These are phyloP conservation scores for Fusarium bactridioides DNA, from an alignment of 2,329 filamentous ascomycete genomes.

Conservation along the genomic window DNA sequence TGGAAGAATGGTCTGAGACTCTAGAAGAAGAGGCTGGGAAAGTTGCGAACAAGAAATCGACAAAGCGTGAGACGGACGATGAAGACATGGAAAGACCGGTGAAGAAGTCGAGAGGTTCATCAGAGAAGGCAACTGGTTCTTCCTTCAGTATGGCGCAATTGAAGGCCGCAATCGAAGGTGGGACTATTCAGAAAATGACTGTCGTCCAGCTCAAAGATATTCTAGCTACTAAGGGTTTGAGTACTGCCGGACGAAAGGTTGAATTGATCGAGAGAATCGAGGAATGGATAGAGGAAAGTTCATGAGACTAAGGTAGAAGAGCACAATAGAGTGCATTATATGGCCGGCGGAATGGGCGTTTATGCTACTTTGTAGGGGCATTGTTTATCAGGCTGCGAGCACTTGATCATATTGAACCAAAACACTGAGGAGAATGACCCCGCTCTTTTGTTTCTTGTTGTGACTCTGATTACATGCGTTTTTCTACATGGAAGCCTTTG, in stretches of 20 bases:
- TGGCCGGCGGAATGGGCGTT: slow-evolving; percentile 8
- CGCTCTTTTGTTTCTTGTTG: not conserved
- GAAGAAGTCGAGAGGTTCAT: slow-evolving; percentile 55
- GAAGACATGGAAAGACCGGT: slow-evolving; percentile 54
- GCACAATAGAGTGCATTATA: not conserved
- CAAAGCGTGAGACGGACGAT: slow-evolving; percentile 62
- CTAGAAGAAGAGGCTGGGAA: slow-evolving; percentile 65
- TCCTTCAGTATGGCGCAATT: slow-evolving; percentile 57
- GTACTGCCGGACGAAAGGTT: slow-evolving; percentile 60
- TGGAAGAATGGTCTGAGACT: slow-evolving; percentile 77
- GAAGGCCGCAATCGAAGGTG: slow-evolving; percentile 54
- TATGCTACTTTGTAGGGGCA: not conserved
- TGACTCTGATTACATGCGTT: not conserved
- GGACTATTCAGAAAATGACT: slow-evolving; percentile 61
- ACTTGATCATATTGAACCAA: not conserved
- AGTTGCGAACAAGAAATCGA: slow-evolving; percentile 49
- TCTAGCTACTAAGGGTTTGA: slow-evolving; percentile 57
- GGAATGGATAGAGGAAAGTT: slow-evolving; percentile 62
- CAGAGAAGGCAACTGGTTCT: slow-evolving; percentile 46
- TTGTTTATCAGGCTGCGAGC: not conserved
- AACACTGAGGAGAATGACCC: not conserved
- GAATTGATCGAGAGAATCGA: slow-evolving; percentile 64
- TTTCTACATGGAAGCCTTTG: not conserved
- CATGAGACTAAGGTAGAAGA: slow-evolving; percentile 7
- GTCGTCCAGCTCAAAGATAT: slow-evolving; percentile 62